Conservation (phyloP, 1,284 basidiomycete genomes). For the Ganoderma resinaceum region DNA sequence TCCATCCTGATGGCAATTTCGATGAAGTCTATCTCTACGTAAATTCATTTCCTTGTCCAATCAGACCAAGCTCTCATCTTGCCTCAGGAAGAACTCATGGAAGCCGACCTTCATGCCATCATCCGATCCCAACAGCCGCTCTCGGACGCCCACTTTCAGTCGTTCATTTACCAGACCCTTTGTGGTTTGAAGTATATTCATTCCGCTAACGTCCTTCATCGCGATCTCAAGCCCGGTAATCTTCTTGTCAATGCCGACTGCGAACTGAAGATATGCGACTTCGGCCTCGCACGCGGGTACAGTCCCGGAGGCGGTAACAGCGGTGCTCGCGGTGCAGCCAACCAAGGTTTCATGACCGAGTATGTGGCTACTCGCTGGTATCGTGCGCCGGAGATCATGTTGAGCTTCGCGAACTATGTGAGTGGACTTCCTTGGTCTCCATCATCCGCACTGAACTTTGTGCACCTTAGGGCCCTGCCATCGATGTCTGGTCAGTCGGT, state of each 20-base stretch:
- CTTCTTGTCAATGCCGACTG: slow-evolving; percentile 98
- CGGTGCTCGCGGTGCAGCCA: slow-evolving; percentile 70
- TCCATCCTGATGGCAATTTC: slow-evolving; percentile 88
- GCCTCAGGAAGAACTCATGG: slow-evolving; percentile 94
- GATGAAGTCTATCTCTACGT: slow-evolving; percentile 96
- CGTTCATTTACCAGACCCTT: slow-evolving; percentile 98
- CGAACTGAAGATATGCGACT: slow-evolving; percentile 98
- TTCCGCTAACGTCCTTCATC: slow-evolving; percentile 96
- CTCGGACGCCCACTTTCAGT: slow-evolving; percentile 98
- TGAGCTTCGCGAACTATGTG: slow-evolving; percentile 95
- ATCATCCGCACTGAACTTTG: neutral
- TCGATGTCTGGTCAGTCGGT: slow-evolving; percentile 98
- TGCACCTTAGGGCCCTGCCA: slow-evolving; percentile 70
- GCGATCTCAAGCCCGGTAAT: slow-evolving; percentile 97
- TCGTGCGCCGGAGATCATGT: slow-evolving; percentile 96
- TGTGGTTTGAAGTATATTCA: slow-evolving; percentile 99
- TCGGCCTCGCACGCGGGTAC: slow-evolving; percentile 96
- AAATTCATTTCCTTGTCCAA: slow-evolving; percentile 36
- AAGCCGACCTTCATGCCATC: slow-evolving; percentile 99
- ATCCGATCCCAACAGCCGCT: slow-evolving; percentile 98
- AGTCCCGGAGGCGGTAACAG: slow-evolving; percentile 58
- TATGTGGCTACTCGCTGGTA: slow-evolving; percentile 99
- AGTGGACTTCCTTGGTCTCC: slow-evolving; percentile 38
- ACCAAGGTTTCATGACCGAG: slow-evolving; percentile 99
- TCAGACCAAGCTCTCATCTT: neutral